These are phyloP conservation scores for Triticum dicoccoides DNA, from an alignment of 176 grass and related monocot genomes.

Conservation along the genomic window DNA sequence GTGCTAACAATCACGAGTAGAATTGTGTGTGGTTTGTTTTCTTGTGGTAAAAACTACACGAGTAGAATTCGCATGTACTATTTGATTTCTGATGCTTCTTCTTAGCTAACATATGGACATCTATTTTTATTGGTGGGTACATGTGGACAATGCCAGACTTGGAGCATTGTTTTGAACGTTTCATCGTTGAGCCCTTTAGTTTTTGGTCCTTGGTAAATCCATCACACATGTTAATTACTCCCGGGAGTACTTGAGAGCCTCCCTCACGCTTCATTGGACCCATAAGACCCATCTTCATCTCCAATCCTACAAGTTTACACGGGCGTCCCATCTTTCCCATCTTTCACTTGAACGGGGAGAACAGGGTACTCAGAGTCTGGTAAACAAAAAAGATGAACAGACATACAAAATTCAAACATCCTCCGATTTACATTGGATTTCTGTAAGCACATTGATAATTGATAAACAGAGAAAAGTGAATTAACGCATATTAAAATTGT, in stretches of 20 bases:
- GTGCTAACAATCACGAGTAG: too few relatives aligned
- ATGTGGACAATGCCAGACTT: background rate
- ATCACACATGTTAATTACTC: background rate
- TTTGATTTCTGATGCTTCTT: background rate
- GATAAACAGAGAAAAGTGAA: background rate
- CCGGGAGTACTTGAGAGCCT: background rate
- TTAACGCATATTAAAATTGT: background rate
- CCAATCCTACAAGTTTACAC: too few relatives aligned
- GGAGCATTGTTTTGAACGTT: background rate
- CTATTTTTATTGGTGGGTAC: background rate
- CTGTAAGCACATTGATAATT: background rate
- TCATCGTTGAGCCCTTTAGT: background rate
- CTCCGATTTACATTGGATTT: background rate
- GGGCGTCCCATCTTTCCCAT: background rate
- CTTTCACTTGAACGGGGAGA: constrained; percentile 5
- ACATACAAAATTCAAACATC: background rate
- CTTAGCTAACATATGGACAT: too few relatives aligned
- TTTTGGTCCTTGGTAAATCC: background rate
- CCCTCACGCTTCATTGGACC: background rate
- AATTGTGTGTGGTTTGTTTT: background rate
- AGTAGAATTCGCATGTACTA: too few relatives aligned
- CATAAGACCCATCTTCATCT: too few relatives aligned
- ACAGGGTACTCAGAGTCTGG: background rate
- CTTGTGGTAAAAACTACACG: background rate
- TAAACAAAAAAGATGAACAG: background rate